Percentiles rank a stretch among this genome's conserved stretches.
phyloP scores from a whole-genome alignment of 768 basidiomycete species.

The Lactarius indigo region DNA sequence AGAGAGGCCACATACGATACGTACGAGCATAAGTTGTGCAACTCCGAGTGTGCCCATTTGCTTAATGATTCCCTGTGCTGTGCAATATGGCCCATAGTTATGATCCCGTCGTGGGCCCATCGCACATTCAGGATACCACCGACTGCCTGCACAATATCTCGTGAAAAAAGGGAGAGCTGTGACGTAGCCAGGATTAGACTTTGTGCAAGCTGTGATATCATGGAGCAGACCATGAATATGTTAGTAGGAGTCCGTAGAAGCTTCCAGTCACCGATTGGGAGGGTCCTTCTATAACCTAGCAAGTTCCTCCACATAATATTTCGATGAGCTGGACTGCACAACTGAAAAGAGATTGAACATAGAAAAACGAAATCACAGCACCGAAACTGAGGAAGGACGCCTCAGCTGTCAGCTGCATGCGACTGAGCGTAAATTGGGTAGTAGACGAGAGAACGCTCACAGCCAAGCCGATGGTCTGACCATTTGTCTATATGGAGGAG shows the following conservation, averaged over 20 bases:
- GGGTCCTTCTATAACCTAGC: neutral
- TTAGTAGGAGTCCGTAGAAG: no score
- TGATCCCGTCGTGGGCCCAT: no score
- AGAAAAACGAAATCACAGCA: neutral
- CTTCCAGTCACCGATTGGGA: slow-evolving; percentile 10
- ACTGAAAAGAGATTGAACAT: neutral
- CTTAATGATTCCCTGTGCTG: no score
- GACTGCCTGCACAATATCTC: no score
- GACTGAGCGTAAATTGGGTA: neutral
- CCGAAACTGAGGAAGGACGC: slow-evolving; percentile 26
- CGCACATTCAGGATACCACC: no score
- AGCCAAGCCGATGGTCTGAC: slow-evolving; percentile 37
- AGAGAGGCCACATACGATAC: neutral
- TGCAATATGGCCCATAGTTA: no score
- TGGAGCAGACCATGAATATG: no score
- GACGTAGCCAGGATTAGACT: no score
- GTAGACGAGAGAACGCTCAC: slow-evolving; percentile 25
- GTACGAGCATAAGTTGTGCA: no score
- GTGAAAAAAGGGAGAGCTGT: no score
- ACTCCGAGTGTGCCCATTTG: no score
- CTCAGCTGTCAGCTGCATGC: slow-evolving; percentile 33
- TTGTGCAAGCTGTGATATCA: no score
- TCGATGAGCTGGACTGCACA: neutral
- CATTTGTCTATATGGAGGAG: slow-evolving; percentile 33
- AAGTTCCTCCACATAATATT: neutral